Conservation (phyloP, 1,139 yeast species). For the Blastobotrys persicus region DNA sequence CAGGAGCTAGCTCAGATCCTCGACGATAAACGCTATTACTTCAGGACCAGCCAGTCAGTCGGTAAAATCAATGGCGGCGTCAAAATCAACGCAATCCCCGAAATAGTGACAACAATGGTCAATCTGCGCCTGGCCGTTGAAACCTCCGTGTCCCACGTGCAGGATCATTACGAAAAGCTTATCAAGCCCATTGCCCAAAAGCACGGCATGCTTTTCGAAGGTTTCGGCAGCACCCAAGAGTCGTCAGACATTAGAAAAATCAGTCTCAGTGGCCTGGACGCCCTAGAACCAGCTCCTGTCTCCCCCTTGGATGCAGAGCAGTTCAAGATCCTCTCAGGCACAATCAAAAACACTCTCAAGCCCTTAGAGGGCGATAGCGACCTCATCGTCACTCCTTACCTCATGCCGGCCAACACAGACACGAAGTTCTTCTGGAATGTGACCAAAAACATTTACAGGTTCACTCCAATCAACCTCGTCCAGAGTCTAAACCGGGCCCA, state of each 20-base stretch:
- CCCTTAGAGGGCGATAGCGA: slow-evolving; percentile 12
- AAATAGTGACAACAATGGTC: slow-evolving; percentile 52
- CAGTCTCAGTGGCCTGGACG: slow-evolving; percentile 15
- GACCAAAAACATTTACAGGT: slow-evolving; percentile 68
- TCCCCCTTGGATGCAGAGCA: slow-evolving; percentile 48
- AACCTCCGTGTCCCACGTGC: slow-evolving; percentile 44
- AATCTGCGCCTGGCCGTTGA: slow-evolving; percentile 61
- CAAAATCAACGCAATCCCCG: slow-evolving; percentile 74
- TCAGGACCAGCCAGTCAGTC: slow-evolving; percentile 63
- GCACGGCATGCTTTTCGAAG: slow-evolving; percentile 46
- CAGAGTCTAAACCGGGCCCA: slow-evolving; percentile 16
- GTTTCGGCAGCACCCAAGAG: slow-evolving; percentile 5
- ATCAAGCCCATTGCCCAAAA: slow-evolving; percentile 45
- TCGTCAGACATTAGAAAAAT: slow-evolving; percentile 42
- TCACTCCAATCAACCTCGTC: slow-evolving; percentile 42
- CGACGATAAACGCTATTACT: slow-evolving; percentile 40
- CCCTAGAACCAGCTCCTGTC: slow-evolving; percentile 58
- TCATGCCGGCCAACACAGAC: slow-evolving; percentile 82
- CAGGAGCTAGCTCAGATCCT: slow-evolving; percentile 39
- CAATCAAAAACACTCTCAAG: slow-evolving; percentile 44
- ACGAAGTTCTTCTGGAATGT: slow-evolving; percentile 75
- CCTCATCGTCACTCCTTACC: slow-evolving; percentile 58
- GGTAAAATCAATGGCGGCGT: slow-evolving; percentile 68
- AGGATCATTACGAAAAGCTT: slow-evolving; percentile 41
- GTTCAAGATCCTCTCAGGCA: slow-evolving; percentile 57